These are phyloP conservation scores for Chloris gayana DNA, from an alignment of 176 grass and related monocot species.

Conservation along the genomic window DNA sequence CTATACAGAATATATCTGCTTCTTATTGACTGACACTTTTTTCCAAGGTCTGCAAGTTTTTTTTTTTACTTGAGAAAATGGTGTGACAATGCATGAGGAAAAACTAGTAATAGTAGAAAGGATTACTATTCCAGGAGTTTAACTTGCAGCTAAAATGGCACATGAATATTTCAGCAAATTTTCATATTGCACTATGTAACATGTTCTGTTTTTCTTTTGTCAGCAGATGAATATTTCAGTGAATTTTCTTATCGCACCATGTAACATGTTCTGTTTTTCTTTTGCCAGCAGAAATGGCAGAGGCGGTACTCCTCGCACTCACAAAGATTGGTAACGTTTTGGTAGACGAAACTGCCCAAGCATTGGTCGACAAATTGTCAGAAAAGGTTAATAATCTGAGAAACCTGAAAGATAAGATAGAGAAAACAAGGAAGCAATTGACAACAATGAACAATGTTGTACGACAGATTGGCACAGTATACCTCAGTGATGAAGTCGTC, in stretches of 20 bases:
- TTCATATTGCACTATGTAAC: neutral
- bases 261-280: neutral
- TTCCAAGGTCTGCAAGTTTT: too few species aligned
- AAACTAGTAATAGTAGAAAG: too few species aligned
- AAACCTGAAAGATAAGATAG: slow-evolving; percentile 19
- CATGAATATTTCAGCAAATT: too few species aligned
- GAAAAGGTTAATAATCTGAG: slow-evolving; percentile 20
- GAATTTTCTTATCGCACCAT: too few species aligned
- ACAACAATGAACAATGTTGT: slow-evolving; percentile 17
- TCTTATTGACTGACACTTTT: too few species aligned
- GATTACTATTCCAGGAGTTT: too few species aligned
- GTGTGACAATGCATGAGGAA: too few species aligned
- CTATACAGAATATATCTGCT: too few species aligned
- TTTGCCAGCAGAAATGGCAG: slow-evolving; percentile 28
- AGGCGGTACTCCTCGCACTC: slow-evolving; percentile 20
- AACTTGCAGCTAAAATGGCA: too few species aligned
- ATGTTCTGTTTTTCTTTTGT: neutral
- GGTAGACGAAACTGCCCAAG: slow-evolving; percentile 5
- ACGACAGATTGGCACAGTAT: slow-evolving; percentile 21
- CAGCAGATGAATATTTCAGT: neutral
- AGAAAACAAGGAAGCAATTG: neutral
- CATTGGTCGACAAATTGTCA: neutral
- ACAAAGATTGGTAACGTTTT: slow-evolving; percentile 15
- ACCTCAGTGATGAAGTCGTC: slow-evolving; percentile 26
- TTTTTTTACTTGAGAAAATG: too few species aligned